Base-by-base conservation (phyloP, 331 rosid species). In the Telfairia occidentalis region DNA sequence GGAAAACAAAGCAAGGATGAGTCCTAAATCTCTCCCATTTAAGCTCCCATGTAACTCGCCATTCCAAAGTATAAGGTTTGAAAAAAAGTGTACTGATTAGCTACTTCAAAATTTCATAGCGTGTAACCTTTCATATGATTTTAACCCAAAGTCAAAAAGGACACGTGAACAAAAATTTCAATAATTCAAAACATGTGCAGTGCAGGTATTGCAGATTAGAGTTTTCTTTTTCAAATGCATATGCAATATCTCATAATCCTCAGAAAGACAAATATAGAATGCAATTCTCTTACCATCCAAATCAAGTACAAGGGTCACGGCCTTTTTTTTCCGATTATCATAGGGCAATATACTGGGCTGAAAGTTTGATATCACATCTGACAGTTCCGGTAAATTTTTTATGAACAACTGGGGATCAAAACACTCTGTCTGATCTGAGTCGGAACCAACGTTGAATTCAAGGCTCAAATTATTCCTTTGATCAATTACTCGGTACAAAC, bases 351-450 rank as follows among this genome's bases (percentile, higher is more conserved):
- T 71, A 63, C 78, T 80, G 45, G 83, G 84, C 81, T 90, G 89
- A 78, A 78, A 90, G 76, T 83, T 87, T 38, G 90, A 83, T 73
- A 87, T 91, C 74, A 85, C 87, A 63, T 91, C 93, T 24, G 99
- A 90, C 50, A 90, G 84, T 84, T 95, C 97, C 0, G 97, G 96
- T 82, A 92, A 75, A 76, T 85, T 90, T 85, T 85, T 92, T 78
- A 95, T 88, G 73, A 88, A 91, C 77, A 85, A 79, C 83, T 88
- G 96, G 9, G 99, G 99, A 88, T 95, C 96, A 73, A 90, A 95
- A 87, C 84, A 82, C 71, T 95, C 97, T 11, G 84, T 84, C 85
- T 88, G 89, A 45, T 87, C 90, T 72, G 86, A 80, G 65, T 86
- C 96, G 40, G 76, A 73, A 77, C 79, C 86, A 54, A 76, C 84